Base-by-base conservation (phyloP, 2,329 filamentous ascomycete genomes). In the Ophiocordyceps polyrhachis-furcata region DNA sequence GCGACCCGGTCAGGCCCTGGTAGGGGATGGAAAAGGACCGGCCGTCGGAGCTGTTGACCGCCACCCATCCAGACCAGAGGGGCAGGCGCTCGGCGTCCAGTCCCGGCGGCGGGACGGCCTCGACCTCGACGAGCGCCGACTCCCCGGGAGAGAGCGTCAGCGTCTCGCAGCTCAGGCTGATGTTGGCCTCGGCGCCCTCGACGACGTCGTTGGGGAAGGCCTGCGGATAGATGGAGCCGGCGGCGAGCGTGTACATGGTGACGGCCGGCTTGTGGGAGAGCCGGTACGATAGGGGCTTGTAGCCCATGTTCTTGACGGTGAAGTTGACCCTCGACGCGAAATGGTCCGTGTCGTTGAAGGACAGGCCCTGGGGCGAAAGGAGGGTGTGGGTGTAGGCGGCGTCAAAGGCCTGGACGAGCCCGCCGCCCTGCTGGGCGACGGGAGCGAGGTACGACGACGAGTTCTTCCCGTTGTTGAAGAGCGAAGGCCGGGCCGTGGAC, bases 321-420 rank as follows among this genome's bases (percentile, higher is more conserved):
- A 81, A 76, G 49, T 68, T 67, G 40, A 68, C 60, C 2, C 60
- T 62, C 12, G 62, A 56, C 41, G 56, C 55, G 49, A 76, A 69
- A 62, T 79, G 56, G 49, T 73, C 71, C 0, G 74, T 76, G 55
- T 81, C 76, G 54, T 81, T 80, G 60, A 80, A 79, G 4, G 72
- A 68, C 14, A 81, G 58, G 55, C 69, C 73, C n/a, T 71, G 71
- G 11, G 65, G 67, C 51, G 67, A 69, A 19, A 80, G 60, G 13
- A 73, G 53, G 2, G 69, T 68, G 2, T 65, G 72, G 15, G 70
- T 62, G 50, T 71, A 67, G 6, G 75, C 71, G 4, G 74, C 73
- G 46, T 77, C 71, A 49, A 71, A 70, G 4, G 73, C 76, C 50
- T 77, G 72, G 43, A 81, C 60, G 13, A 79, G 60, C 35, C 77